Conservation (phyloP, 83 land plant species). For the Thuja plicata region DNA sequence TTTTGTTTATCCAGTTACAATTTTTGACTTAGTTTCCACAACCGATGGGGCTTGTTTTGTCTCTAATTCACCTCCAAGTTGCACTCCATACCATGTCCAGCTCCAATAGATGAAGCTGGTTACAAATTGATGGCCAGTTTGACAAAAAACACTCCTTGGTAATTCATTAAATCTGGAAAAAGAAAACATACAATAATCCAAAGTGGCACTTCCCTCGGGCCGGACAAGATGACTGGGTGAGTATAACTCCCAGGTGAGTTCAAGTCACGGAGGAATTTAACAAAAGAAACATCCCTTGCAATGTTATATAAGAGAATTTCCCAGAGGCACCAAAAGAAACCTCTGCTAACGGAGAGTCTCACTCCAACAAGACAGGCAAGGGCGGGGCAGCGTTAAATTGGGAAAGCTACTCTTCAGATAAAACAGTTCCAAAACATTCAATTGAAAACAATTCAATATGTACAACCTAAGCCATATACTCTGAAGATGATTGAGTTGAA, state of each 20-base stretch:
- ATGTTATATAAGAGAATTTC: not conserved
- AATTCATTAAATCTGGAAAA: not conserved
- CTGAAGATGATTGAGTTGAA: slow-evolving; percentile 73
- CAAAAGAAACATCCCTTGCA: not conserved
- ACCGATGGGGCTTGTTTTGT: no score
- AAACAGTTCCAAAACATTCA: not conserved
- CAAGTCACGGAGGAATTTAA: not conserved
- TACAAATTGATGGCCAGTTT: not conserved
- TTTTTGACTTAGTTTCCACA: no score
- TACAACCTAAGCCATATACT: not conserved
- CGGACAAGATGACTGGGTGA: not conserved
- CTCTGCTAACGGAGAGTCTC: not conserved
- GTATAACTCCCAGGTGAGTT: not conserved
- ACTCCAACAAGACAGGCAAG: not conserved
- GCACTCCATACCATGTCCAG: no score
- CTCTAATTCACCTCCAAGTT: no score
- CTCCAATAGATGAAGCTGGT: not conserved
- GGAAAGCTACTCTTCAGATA: not conserved
- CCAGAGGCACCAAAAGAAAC: not conserved
- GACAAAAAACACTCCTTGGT: not conserved
- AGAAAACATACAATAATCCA: not conserved
- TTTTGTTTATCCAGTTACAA: no score
- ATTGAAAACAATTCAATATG: not conserved
- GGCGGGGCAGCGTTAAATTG: not conserved
- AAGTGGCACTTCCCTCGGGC: not conserved